phyloP scores from a whole-genome alignment of 2,329 filamentous ascomycete genomes.

The Hymenoscyphus fraxineus region DNA sequence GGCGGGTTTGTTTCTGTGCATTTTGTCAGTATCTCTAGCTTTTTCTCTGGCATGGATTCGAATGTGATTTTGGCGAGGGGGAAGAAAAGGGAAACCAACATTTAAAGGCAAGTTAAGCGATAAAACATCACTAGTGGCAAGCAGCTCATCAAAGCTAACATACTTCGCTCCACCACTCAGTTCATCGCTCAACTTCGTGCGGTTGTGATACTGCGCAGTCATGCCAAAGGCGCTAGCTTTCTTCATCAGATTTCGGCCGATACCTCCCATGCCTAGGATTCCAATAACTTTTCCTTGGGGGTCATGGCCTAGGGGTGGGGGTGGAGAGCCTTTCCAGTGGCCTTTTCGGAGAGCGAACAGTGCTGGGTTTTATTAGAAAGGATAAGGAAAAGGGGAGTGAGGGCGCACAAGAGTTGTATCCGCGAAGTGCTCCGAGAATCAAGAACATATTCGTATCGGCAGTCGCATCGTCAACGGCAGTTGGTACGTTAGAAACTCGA shows the following conservation, averaged over 20 bases:
- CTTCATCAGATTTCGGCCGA: constrained; percentile 71
- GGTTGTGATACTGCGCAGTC: constrained; percentile 71
- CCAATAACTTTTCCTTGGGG: constrained; percentile 75
- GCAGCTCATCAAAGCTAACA: constrained; percentile 69
- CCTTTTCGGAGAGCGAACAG: constrained; percentile 64
- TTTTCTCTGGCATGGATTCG: neutral
- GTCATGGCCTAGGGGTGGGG: constrained; percentile 65
- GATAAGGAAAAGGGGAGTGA: neutral
- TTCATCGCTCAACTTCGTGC: constrained; percentile 55
- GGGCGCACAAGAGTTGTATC: constrained; percentile 54
- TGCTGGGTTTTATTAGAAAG: constrained; percentile 30
- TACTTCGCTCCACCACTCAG: constrained; percentile 57
- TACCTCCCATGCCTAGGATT: constrained; percentile 83
- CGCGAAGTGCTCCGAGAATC: constrained; percentile 73
- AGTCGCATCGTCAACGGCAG: constrained; percentile 76
- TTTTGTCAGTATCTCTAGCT: neutral
- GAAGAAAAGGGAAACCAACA: constrained; percentile 46
- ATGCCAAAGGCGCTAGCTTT: constrained; percentile 76
- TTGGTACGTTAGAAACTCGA: constrained; percentile 76
- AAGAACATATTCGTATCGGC: constrained; percentile 79
- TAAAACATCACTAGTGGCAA: constrained; percentile 68
- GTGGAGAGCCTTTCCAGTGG: constrained; percentile 60
- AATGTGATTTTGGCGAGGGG: neutral
- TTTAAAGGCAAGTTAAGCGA: constrained; percentile 80
- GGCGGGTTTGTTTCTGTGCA: constrained; percentile 54